Evolutionary conservation across 495 filamentous ascomycete genomes (phyloP).

Genomic region (Amniculicola lignicola): DNA sequence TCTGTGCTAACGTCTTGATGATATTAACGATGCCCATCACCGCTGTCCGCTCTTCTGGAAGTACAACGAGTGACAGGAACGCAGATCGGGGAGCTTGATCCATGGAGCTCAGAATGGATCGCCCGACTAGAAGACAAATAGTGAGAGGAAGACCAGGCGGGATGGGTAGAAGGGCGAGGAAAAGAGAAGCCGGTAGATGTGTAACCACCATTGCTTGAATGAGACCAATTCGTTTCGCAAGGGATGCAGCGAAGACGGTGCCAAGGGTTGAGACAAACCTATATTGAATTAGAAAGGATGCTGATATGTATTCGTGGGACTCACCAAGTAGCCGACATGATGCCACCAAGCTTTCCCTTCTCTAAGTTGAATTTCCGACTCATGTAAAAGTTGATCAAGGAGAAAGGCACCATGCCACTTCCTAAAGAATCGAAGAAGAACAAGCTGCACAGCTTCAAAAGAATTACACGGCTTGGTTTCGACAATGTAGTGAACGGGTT

Average conservation of each 20-base stretch:
- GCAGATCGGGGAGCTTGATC: conserved; percentile 78
- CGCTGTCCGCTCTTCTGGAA: conserved; percentile 33
- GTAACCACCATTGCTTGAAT: conserved; percentile 88
- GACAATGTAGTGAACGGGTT: conserved; percentile 28
- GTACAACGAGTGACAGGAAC: conserved; percentile 30
- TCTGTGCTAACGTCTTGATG: conserved; percentile 30
- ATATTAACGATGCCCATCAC: conserved; percentile 38
- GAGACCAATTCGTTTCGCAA: conserved; percentile 73
- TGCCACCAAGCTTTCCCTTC: conserved; percentile 52
- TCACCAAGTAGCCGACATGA: conserved; percentile 32
- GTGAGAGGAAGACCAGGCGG: conserved; percentile 56
- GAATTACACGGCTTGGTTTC: conserved; percentile 49
- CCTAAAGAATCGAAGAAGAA: conserved; percentile 77
- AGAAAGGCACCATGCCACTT: conserved; percentile 67
- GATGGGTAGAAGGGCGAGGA: conserved; percentile 66
- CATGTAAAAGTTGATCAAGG: conserved; percentile 61
- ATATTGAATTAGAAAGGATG: conserved; percentile 50
- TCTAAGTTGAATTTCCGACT: conserved; percentile 67
- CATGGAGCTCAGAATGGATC: conserved; percentile 71
- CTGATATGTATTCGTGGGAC: conserved; percentile 47
- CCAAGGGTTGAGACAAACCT: conserved; percentile 63
- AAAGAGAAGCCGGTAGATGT: conserved; percentile 72
- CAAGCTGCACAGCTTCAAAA: conserved; percentile 69
- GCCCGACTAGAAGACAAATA: conserved; percentile 59
- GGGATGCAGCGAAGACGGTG: conserved; percentile 69